phyloP scores from a whole-genome alignment of 1,139 yeast genomes.

The Yamadazyma spencermartinsiae region DNA sequence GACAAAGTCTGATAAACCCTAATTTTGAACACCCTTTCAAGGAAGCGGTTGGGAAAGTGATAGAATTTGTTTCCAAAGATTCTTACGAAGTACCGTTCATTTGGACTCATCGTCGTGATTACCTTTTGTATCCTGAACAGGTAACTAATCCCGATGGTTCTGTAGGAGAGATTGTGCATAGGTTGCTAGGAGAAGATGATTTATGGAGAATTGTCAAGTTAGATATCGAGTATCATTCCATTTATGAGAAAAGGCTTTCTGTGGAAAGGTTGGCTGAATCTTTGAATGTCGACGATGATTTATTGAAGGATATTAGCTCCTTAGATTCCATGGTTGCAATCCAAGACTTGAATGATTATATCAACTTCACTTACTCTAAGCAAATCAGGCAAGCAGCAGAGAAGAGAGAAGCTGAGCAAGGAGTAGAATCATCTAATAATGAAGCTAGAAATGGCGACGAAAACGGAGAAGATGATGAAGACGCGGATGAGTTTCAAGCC shows the following conservation, averaged over 20 bases:
- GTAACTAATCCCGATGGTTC: slow-evolving; percentile 47
- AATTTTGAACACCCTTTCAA: slow-evolving; percentile 59
- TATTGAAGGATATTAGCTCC: slow-evolving; percentile 55
- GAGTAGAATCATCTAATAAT: slow-evolving; percentile 1
- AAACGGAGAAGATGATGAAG: slow-evolving; percentile 15
- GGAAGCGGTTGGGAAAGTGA: slow-evolving; percentile 71
- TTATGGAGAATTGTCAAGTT: slow-evolving; percentile 87
- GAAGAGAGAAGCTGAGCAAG: slow-evolving; percentile 13
- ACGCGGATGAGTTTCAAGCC: slow-evolving; percentile 12
- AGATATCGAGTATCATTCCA: slow-evolving; percentile 86
- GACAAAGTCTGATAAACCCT: slow-evolving; percentile 35
- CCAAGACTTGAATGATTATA: slow-evolving; percentile 84
- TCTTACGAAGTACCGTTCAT: slow-evolving; percentile 93
- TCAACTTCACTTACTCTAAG: slow-evolving; percentile 78
- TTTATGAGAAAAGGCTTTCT: slow-evolving; percentile 71
- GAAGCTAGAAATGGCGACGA: slow-evolving; percentile 15
- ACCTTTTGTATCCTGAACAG: slow-evolving; percentile 63
- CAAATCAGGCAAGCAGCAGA: slow-evolving; percentile 53
- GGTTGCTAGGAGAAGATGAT: slow-evolving; percentile 74
- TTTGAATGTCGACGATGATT: slow-evolving; percentile 57
- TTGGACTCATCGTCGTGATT: slow-evolving; percentile 94
- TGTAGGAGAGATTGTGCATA: slow-evolving; percentile 45
- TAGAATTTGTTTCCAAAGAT: slow-evolving; percentile 77
- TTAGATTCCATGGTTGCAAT: slow-evolving; percentile 73
- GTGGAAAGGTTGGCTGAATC: slow-evolving; percentile 58